These are phyloP conservation scores for Stagonosporopsis tanaceti DNA, from an alignment of 2,329 filamentous ascomycete species.

Conservation along the genomic window DNA sequence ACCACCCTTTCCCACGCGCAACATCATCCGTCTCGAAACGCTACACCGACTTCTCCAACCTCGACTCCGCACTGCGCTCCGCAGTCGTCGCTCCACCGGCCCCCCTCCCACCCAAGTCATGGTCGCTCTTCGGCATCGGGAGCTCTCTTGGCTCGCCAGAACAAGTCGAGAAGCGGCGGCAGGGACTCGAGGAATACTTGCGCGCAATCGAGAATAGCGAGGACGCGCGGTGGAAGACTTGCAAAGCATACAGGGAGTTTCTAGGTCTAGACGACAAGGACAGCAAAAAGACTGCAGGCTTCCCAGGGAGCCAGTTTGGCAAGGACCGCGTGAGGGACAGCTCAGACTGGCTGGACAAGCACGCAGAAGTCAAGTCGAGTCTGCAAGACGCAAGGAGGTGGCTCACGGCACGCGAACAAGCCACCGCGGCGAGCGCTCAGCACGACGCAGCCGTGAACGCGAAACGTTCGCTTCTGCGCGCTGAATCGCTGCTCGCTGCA, in stretches of 20 bases:
- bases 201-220: constrained; percentile 74
- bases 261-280: constrained; percentile 64
- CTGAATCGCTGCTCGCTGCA: constrained; percentile 68
- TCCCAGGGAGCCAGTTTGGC: constrained; percentile 48
- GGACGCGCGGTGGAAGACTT: constrained; percentile 80
- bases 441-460: constrained; percentile 77
- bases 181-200: constrained; percentile 74
- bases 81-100: constrained; percentile 72
- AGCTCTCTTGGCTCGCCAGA: constrained; percentile 72
- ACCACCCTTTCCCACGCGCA: constrained; percentile 77
- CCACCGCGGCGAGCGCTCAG: constrained; percentile 65
- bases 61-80: constrained; percentile 69
- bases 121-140: constrained; percentile 59
- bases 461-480: constrained; percentile 75
- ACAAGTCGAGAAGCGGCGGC: constrained; percentile 74
- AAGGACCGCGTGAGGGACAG: constrained; percentile 55
- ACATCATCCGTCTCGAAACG: constrained; percentile 80
- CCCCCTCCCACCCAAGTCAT: constrained; percentile 75
- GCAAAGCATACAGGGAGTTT: constrained; percentile 75
- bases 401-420: constrained; percentile 73
- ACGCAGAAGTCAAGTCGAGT: constrained; percentile 74
- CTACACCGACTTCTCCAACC: constrained; percentile 78
- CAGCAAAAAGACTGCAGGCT: constrained; percentile 24
- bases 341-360: constrained; percentile 77
- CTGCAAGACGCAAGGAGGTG: constrained; percentile 72